These are phyloP conservation scores for Schwanniomyces etchellsii DNA, from an alignment of 1,139 yeast species.

Conservation along the genomic window DNA sequence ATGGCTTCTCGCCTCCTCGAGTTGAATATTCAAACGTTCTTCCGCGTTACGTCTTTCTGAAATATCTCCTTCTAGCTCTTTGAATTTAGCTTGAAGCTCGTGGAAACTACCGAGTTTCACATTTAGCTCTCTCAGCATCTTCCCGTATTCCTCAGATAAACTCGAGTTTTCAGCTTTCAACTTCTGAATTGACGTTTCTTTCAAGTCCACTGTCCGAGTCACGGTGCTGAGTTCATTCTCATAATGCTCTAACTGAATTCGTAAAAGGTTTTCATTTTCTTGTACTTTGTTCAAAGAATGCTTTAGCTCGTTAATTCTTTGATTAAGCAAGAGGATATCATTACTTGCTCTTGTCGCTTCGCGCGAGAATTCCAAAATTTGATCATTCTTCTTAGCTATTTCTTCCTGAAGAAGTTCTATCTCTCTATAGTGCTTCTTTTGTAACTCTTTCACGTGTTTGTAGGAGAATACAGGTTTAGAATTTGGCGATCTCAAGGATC, in stretches of 20 bases:
- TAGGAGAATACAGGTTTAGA: conserved; percentile 33
- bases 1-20: conserved; percentile 4
- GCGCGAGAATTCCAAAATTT: conserved; percentile 15
- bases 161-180: not conserved
- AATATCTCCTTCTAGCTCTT: conserved; percentile 5
- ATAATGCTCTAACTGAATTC: conserved; percentile 23
- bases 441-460: conserved; percentile 25
- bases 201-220: not conserved
- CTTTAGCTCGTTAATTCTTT: conserved; percentile 15
- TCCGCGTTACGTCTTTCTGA: too few species aligned
- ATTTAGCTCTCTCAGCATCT: not conserved
- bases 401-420: conserved; percentile 12
- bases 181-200: conserved; percentile 5
- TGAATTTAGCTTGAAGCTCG: conserved; percentile 8
- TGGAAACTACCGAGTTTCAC: not conserved
- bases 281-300: conserved; percentile 14
- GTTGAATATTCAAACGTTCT: too few species aligned
- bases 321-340: conserved; percentile 16
- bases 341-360: conserved; percentile 15
- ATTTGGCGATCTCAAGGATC: conserved; percentile 30
- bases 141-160: not conserved
- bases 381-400: conserved; percentile 13
- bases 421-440: conserved; percentile 18
- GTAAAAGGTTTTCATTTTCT: conserved; percentile 21
- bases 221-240: conserved; percentile 20